Evolutionary conservation across 2,329 filamentous ascomycete species (phyloP).

Genomic region (Fusarium foetens): DNA sequence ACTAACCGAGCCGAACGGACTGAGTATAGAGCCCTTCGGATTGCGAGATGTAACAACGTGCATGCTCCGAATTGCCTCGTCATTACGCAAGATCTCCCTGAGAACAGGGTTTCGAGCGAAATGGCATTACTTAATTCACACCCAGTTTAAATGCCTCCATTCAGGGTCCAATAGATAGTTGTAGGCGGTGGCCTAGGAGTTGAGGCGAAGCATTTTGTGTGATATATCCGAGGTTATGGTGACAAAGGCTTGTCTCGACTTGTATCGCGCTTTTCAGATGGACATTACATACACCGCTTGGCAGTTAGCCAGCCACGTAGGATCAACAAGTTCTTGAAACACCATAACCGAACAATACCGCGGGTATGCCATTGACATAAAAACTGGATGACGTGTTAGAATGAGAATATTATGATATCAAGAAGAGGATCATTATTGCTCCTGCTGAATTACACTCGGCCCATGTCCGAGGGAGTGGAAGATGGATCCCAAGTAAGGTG

Average conservation of each 20-base stretch:
- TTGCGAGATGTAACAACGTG: conserved; percentile 72
- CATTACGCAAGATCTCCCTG: conserved; percentile 66
- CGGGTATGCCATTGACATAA: conserved; percentile 60
- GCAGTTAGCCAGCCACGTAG: not conserved
- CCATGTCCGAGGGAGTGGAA: not conserved
- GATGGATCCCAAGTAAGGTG: not conserved
- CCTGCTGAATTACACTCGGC: not conserved
- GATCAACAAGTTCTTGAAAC: conserved; percentile 6
- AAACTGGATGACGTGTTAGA: conserved; percentile 68
- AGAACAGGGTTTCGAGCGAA: conserved; percentile 51
- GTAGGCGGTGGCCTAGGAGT: not conserved
- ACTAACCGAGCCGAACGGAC: conserved; percentile 67
- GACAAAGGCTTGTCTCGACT: conserved; percentile 25
- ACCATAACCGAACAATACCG: conserved; percentile 41
- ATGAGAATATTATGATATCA: not conserved
- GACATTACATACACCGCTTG: conserved; percentile 45
- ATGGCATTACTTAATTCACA: conserved; percentile 30
- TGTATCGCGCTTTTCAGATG: conserved; percentile 57
- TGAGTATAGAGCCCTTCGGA: conserved; percentile 71
- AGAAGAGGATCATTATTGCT: not conserved
- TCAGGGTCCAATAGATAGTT: not conserved
- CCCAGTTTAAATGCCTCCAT: conserved; percentile 3
- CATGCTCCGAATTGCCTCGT: conserved; percentile 68
- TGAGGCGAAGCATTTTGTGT: conserved; percentile 4
- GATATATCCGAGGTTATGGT: conserved; percentile 37